Percentiles rank a stretch among this genome's conserved stretches.
These are phyloP conservation scores for Papiliotrema nemorosa DNA, from an alignment of 1,284 basidiomycete species.

Conservation along the genomic window DNA sequence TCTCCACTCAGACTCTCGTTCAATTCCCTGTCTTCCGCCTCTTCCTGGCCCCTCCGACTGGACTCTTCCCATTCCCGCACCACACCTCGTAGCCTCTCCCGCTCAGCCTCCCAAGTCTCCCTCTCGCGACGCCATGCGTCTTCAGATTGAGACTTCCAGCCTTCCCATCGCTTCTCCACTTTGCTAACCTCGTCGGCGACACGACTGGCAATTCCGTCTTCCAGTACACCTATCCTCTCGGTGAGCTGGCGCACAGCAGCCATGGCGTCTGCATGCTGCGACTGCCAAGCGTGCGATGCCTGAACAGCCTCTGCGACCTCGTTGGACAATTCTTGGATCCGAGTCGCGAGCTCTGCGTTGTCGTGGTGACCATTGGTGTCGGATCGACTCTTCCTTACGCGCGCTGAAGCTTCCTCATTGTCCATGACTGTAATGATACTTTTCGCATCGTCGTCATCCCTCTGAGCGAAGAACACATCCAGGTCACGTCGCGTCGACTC, in stretches of 20 bases:
- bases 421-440: conserved; percentile 44
- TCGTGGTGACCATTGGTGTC: conserved; percentile 47
- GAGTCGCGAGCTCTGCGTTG: conserved; percentile 65
- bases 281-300: conserved; percentile 68
- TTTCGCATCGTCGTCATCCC: conserved; percentile 48
- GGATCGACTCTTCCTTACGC: conserved; percentile 50
- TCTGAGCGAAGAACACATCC: conserved; percentile 47
- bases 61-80: conserved; percentile 77
- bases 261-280: conserved; percentile 74
- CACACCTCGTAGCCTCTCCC: conserved; percentile 68
- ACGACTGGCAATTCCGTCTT: conserved; percentile 51
- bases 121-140: conserved; percentile 72
- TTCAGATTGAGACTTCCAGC: conserved; percentile 58
- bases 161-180: conserved; percentile 69
- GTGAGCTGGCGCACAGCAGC: conserved; percentile 73
- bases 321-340: conserved; percentile 64
- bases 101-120: conserved; percentile 76
- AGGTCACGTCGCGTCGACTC: conserved; percentile 53
- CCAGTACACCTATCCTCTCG: conserved; percentile 52
- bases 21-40: conserved; percentile 48
- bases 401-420: conserved; percentile 51
- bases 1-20: conserved; percentile 42
- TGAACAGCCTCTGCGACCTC: conserved; percentile 76
- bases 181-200: conserved; percentile 54
- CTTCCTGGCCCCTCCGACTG: conserved; percentile 51